Evolutionary conservation across 345 rosid genomes (phyloP), one percentile per base, ranked within the genome.

Genomic region (Rhodamnia argentea): DNA sequence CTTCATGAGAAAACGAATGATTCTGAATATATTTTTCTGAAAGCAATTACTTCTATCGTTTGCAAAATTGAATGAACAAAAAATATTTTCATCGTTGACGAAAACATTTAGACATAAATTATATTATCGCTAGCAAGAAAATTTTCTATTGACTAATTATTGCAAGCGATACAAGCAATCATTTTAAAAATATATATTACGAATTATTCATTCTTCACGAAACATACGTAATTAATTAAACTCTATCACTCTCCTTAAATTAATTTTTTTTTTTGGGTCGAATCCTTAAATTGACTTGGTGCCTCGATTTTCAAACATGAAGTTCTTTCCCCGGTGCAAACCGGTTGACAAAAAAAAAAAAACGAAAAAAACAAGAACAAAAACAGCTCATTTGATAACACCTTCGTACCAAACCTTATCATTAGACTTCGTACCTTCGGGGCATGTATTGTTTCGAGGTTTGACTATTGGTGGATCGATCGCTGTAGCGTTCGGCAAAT

Each of bases 111-210:
- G 3, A 13, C 7, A 1, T 60, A 16, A 60, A 60, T n/a, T 13
- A 27, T 13, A 27, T 14, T 0, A 6, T 50, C 11, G 13, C 2
- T 12, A 58, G 5, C 8, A 0, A 51, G 52, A 11, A 10, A 50
- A 8, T 1, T 26, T n/a, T 59, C 13, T 5, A n/a, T n/a, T 13
- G 12, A 59, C 3, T 59, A n/a, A 60, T 60, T 60, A 60, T 60
- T 60, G 13, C 0, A n/a, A 59, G 16, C 13, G 0, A 6, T 58
- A 13, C 0, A n/a, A 59, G 1, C 3, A 13, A 60, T 27, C 7
- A 60, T 24, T 5, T 26, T 1, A 5, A 26, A 26, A 26, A 8
- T 0, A 2, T 12, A 13, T n/a, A 1, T n/a, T 59, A 2, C 6
- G 6, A 15, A 60, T 60, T 1, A 5, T 6, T 60, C 12, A 11